Conservation (phyloP, 116 monocot genomes). For the Papilionanthe hybrid region DNA sequence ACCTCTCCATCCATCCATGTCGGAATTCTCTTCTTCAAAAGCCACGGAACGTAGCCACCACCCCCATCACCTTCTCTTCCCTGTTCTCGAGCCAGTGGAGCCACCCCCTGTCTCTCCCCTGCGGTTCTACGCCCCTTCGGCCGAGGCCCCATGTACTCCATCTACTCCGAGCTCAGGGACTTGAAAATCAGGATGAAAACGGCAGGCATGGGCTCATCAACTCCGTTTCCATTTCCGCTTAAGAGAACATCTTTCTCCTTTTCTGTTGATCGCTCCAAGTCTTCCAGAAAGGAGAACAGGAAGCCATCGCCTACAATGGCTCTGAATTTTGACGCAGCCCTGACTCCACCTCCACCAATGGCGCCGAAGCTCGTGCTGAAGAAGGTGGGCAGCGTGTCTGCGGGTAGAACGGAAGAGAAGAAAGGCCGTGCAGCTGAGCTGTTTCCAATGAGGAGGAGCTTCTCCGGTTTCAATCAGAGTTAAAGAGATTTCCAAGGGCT, state of each 20-base stretch:
- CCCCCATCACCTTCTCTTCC: neutral
- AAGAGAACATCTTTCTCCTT: slow-evolving; percentile 1
- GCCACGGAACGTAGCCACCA: neutral
- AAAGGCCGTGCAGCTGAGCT: neutral
- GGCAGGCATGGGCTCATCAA: neutral
- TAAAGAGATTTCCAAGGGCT: neutral
- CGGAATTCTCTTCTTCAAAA: neutral
- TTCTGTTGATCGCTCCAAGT: slow-evolving; percentile 9
- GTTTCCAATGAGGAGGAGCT: slow-evolving; percentile 31
- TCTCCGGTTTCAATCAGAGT: slow-evolving; percentile 25
- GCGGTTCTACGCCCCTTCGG: slow-evolving; percentile 4
- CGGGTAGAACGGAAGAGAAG: slow-evolving; percentile 10
- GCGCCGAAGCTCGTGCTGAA: slow-evolving; percentile 7
- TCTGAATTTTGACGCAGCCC: neutral
- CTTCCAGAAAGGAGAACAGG: slow-evolving; percentile 41
- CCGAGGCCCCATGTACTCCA: slow-evolving; percentile 37
- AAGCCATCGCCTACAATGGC: slow-evolving; percentile 9
- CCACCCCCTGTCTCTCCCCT: neutral
- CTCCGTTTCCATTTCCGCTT: neutral
- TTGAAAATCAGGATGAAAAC: slow-evolving; percentile 28
- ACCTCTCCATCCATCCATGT: neutral
- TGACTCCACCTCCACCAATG: slow-evolving; percentile 5
- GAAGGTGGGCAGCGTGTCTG: slow-evolving; percentile 1
- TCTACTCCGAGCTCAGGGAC: slow-evolving; percentile 50
- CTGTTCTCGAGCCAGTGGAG: neutral